Evolutionary conservation across 129 eudicot species (phyloP), one percentile per base, ranked within the genome.

Genomic region (Lactuca saligna): DNA sequence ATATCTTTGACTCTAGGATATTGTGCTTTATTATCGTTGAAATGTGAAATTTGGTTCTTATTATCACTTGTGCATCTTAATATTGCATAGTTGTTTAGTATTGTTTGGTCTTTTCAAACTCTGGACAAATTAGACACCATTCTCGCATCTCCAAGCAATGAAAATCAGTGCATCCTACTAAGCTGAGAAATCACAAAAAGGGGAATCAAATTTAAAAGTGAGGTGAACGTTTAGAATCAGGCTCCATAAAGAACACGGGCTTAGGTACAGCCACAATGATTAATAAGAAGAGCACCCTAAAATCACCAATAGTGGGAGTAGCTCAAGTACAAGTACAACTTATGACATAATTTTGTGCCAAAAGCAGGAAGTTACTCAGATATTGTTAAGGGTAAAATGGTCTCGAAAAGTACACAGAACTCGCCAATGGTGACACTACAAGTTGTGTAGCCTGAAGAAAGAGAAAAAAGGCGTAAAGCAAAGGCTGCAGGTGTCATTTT

Each of bases 41-140:
- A 13, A 41, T 54, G 6, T 68, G 75, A 69, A 76, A 61, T 68
- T 68, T 68, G 75, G 80, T 75, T 76, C 16, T 10, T 15, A 32
- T 38, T 68, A 50, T 76, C 7, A 17, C 31, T 16, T 56, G 8
- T 74, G n/a, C 33, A 8, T 57, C 10, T 48, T 38, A 33, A 3
- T 55, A 12, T 17, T 66, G 48, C 14, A 55, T 15, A 68, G 80
- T 58, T 59, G 64, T 16, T 68, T 61, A 50, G 6, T 29, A 1
- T 61, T 61, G n/a, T 6, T 68, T 54, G 16, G 70, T 17, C 25
- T 31, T 53, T 39, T 76, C 29, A 25, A 25, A 25, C 29, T 25
- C 29, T 25, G 29, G 2, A 25, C 29, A 25, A 25, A 25, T 25
- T 25, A 1, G 29, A 25, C 29, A 25, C 29, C 29, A 25, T 25